Conservation (phyloP, 2,329 filamentous ascomycete genomes). For the Sclerotiophoma versabilis region DNA sequence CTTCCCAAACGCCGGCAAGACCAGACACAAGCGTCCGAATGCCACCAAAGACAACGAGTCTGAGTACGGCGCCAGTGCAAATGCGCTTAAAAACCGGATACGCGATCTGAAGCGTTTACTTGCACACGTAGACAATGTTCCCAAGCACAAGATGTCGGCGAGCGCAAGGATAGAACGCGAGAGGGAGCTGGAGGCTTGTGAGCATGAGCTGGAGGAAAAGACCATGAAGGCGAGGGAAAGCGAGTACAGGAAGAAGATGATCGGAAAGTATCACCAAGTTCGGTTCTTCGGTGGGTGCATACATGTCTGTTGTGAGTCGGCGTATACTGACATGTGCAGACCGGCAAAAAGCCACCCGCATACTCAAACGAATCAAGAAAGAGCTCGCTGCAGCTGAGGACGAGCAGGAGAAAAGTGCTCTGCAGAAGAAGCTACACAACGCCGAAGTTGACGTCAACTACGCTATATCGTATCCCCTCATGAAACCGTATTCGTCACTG, state of each 20-base stretch:
- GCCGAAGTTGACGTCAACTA: conserved; percentile 80
- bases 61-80: conserved; percentile 51
- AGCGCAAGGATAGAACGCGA: conserved; percentile 73
- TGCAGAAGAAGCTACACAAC: conserved; percentile 68
- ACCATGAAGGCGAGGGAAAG: conserved; percentile 57
- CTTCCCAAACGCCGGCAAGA: conserved; percentile 27
- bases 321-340: conserved; percentile 56
- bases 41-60: conserved; percentile 30
- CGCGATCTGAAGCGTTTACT: conserved; percentile 74
- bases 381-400: conserved; percentile 60
- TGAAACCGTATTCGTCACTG: conserved; percentile 72
- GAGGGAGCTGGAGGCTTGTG: conserved; percentile 72
- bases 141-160: conserved; percentile 63
- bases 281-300: conserved; percentile 75
- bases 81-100: conserved; percentile 74
- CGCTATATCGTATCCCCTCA: conserved; percentile 73
- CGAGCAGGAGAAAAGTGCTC: conserved; percentile 58
- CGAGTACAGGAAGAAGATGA: conserved; percentile 73
- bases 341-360: conserved; percentile 73
- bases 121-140: conserved; percentile 61
- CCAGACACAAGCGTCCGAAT: conserved; percentile 29
- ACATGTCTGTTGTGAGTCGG: neutral
- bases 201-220: conserved; percentile 64
- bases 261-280: conserved; percentile 81
- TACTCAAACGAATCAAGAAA: conserved; percentile 69